phyloP scores from a whole-genome alignment of 2,329 filamentous ascomycete species.

The Neopestalotiopsis sp. region DNA sequence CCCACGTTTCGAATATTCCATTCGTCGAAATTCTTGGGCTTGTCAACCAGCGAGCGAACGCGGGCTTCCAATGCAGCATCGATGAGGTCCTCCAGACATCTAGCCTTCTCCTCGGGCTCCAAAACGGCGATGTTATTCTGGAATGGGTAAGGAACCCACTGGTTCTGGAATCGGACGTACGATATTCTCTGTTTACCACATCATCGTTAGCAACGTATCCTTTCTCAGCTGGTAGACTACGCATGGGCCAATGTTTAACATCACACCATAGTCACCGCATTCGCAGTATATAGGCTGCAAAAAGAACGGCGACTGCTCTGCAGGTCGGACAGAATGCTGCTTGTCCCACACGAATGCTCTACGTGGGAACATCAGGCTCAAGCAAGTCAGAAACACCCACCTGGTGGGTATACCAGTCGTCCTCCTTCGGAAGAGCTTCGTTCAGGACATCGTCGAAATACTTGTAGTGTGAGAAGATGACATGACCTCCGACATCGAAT shows the following conservation, averaged over 20 bases:
- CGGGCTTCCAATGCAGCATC: conserved; percentile 89
- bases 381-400: conserved; percentile 71
- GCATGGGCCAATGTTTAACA: too few species aligned
- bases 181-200: too few species aligned
- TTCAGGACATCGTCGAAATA: conserved; percentile 99
- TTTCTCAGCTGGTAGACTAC: too few species aligned
- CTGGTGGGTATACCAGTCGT: conserved; percentile 98
- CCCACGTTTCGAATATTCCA: conserved; percentile 96
- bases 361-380: too few species aligned
- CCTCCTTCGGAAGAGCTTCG: conserved; percentile 90
- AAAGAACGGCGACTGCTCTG: too few species aligned
- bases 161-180: conserved; percentile 93
- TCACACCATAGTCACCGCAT: too few species aligned
- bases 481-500: conserved; percentile 97
- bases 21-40: conserved; percentile 97
- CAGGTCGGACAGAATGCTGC: too few species aligned
- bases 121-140: conserved; percentile 99
- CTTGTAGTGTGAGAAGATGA: conserved; percentile 99
- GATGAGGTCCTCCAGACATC: conserved; percentile 92
- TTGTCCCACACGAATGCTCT: too few species aligned
- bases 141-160: conserved; percentile 99
- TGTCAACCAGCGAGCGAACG: conserved; percentile 75
- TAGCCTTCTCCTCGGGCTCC: conserved; percentile 86
- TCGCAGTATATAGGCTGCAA: too few species aligned
- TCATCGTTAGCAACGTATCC: too few species aligned